These are phyloP conservation scores for Parvularia atlantis DNA, from an alignment of 78 protist species.

Conservation along the genomic window DNA sequence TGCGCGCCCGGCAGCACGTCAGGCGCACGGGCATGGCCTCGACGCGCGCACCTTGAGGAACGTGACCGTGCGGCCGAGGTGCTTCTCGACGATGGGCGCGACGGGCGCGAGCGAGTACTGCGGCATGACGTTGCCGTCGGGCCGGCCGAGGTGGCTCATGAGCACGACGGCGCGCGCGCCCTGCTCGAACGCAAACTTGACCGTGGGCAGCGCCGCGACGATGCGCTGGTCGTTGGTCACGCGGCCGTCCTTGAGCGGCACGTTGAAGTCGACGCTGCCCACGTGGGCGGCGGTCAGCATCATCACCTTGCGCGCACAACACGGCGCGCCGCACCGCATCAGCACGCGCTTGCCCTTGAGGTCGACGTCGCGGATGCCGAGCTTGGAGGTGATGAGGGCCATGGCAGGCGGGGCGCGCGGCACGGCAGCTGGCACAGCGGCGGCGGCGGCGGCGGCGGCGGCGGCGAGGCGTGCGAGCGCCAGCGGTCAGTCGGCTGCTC, in stretches of 20 bases:
- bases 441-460: too few relatives aligned
- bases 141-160: conserved; percentile 97
- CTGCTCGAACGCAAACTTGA: conserved; percentile 8
- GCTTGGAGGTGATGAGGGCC: too few relatives aligned
- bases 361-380: conserved; percentile 44
- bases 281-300: not conserved
- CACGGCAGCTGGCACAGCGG: too few relatives aligned
- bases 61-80: conserved; percentile 46
- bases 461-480: too few relatives aligned
- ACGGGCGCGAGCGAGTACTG: conserved; percentile 79
- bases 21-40: too few relatives aligned
- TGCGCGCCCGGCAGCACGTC: too few relatives aligned
- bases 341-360: conserved; percentile 76
- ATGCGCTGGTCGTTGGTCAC: conserved; percentile 78
- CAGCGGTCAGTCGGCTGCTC: too few relatives aligned
- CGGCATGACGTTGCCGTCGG: conserved; percentile 77
- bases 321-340: conserved; percentile 66
- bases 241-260: conserved; percentile 59
- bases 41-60: conserved; percentile 30
- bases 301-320: not conserved
- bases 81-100: conserved; percentile 47
- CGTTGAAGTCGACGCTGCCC: conserved; percentile 86
- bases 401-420: too few relatives aligned
- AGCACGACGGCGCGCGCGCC: conserved; percentile 70
- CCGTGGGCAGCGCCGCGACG: conserved; percentile 89